A percentile compares a stretch with the other conserved stretches of the same genome.
Conservation (phyloP, 2,329 filamentous ascomycete genomes). For the Pestalotiopsis sp. region DNA sequence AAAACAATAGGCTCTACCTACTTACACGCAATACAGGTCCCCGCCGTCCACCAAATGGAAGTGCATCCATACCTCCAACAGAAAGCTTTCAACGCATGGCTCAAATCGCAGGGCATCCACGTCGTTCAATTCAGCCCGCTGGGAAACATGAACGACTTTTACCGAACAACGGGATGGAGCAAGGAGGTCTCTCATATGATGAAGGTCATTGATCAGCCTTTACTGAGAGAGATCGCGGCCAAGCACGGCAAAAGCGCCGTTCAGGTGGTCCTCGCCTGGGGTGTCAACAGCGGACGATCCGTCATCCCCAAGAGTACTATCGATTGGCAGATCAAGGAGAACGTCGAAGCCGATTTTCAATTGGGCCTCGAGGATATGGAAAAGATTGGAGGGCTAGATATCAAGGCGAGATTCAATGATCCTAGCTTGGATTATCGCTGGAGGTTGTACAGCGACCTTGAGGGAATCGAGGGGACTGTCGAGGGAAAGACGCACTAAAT, state of each 20-base stretch:
- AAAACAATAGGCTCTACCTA: slow-evolving; percentile 15
- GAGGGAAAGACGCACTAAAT: background rate
- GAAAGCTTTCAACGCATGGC: slow-evolving; percentile 21
- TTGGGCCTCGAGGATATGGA: slow-evolving; percentile 17
- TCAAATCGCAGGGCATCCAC: slow-evolving; percentile 30
- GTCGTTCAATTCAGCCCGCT: slow-evolving; percentile 38
- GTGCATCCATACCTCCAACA: slow-evolving; percentile 50
- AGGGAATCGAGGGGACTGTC: slow-evolving; percentile 14
- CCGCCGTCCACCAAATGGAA: slow-evolving; percentile 54
- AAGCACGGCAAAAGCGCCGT: slow-evolving; percentile 34
- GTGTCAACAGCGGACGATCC: slow-evolving; percentile 32
- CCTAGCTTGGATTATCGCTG: slow-evolving; percentile 29
- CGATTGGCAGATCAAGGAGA: slow-evolving; percentile 22
- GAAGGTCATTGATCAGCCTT: slow-evolving; percentile 29
- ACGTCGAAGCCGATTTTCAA: slow-evolving; percentile 19
- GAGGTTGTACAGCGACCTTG: slow-evolving; percentile 21
- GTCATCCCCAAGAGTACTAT: slow-evolving; percentile 41
- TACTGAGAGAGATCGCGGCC: slow-evolving; percentile 27
- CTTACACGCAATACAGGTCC: slow-evolving; percentile 15
- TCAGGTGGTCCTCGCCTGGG: slow-evolving; percentile 38
- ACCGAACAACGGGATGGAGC: slow-evolving; percentile 31
- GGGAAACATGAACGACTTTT: slow-evolving; percentile 37
- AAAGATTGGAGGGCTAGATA: slow-evolving; percentile 17
- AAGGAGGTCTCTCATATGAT: slow-evolving; percentile 32
- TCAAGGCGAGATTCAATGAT: slow-evolving; percentile 23